These are phyloP conservation scores for Tephrocybe sp. DNA, from an alignment of 768 basidiomycete species.

Conservation along the genomic window DNA sequence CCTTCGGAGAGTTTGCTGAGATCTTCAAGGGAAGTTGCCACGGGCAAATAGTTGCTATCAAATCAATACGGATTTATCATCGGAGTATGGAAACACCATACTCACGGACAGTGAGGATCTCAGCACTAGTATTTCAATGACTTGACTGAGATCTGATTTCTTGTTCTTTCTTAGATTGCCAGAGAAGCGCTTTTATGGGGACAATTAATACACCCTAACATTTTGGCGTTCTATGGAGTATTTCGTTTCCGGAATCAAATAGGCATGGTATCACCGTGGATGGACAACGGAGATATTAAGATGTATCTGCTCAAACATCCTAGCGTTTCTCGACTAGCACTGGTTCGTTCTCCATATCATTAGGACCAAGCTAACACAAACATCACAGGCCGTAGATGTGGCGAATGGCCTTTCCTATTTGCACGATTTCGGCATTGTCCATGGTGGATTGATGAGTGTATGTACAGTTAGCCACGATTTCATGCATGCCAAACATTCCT, in stretches of 20 bases:
- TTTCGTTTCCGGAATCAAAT: slow-evolving; percentile 7
- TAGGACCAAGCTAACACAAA: no score
- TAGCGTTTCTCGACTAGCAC: slow-evolving; percentile 9
- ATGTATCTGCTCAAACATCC: slow-evolving; percentile 1
- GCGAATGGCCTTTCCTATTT: slow-evolving; percentile 11
- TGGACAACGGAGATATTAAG: slow-evolving; percentile 12
- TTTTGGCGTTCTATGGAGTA: slow-evolving; percentile 16
- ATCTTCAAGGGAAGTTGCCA: background rate
- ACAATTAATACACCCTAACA: slow-evolving; percentile 6
- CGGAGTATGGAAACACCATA: background rate
- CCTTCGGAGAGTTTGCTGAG: background rate
- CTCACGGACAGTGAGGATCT: no score
- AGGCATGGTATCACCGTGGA: slow-evolving; percentile 17
- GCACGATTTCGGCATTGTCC: slow-evolving; percentile 15
- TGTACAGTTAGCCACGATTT: background rate
- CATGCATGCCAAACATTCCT: background rate
- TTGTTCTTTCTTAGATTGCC: background rate
- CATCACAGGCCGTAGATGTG: slow-evolving; percentile 11
- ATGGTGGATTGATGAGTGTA: slow-evolving; percentile 17
- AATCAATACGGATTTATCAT: background rate
- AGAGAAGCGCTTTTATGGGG: slow-evolving; percentile 1
- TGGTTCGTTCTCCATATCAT: slow-evolving; percentile 3
- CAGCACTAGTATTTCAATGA: no score
- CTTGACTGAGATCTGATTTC: no score
- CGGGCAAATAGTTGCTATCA: background rate